Percentiles rank a stretch among this genome's conserved stretches.
phyloP scores from a whole-genome alignment of 768 basidiomycete species.

The Leucocoprinus birnbaumii region DNA sequence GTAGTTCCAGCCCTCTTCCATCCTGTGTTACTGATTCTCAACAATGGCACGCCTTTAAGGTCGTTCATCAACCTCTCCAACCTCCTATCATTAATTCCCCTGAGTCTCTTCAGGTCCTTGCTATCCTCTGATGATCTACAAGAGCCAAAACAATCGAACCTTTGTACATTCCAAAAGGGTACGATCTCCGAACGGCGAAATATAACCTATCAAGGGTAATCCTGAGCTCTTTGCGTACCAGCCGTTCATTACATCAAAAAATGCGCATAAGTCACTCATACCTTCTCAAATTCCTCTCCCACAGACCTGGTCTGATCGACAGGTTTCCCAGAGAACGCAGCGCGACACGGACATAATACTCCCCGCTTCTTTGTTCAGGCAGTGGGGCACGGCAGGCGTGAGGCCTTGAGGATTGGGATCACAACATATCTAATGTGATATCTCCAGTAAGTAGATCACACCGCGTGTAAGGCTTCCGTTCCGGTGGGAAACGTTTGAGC shows the following conservation, averaged over 20 bases:
- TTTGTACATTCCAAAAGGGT: constrained; percentile 26
- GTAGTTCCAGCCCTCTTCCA: too few species aligned
- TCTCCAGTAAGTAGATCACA: constrained; percentile 17
- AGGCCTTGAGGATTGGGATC: background rate
- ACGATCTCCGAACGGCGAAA: constrained; percentile 32
- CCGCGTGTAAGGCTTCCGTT: constrained; percentile 26
- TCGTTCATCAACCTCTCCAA: constrained; percentile 20
- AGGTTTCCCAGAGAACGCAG: constrained; percentile 4
- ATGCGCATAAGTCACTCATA: constrained; percentile 23
- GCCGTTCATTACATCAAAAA: constrained; percentile 7
- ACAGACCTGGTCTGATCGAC: background rate
- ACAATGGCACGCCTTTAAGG: too few species aligned
- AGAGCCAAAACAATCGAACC: constrained; percentile 25
- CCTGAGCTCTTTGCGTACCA: constrained; percentile 9
- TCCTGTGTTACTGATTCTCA: too few species aligned
- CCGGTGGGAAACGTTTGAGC: constrained; percentile 28
- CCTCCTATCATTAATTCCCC: constrained; percentile 31
- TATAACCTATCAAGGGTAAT: constrained; percentile 10
- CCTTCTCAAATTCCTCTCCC: background rate
- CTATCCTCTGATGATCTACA: constrained; percentile 30
- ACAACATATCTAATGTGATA: background rate
- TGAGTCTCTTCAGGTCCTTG: constrained; percentile 33
- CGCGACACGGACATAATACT: constrained; percentile 8
- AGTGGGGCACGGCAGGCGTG: background rate
- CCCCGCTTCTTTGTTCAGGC: background rate